Evolutionary conservation across 2,329 filamentous ascomycete species (phyloP).

Genomic region (Ophiobolus disseminans): DNA sequence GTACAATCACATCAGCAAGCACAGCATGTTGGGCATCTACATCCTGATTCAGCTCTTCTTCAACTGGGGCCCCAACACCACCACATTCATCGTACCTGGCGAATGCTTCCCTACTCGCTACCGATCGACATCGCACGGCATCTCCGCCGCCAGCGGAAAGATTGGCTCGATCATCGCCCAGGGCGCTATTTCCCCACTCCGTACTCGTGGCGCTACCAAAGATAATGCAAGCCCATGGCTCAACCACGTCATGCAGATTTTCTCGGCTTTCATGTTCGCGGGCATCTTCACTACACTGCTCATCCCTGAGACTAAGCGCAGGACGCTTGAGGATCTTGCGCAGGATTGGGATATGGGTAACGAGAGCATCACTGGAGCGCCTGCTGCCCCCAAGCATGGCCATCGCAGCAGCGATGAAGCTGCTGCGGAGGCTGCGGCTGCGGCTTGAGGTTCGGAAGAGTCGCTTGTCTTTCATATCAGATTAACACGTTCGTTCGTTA

Average conservation of each 20-base stretch:
- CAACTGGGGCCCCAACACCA: conserved; percentile 59
- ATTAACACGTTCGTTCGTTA: neutral
- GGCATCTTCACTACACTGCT: conserved; percentile 72
- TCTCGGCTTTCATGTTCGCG: conserved; percentile 79
- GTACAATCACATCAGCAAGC: conserved; percentile 43
- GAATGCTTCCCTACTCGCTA: conserved; percentile 60
- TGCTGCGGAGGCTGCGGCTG: conserved; percentile 10
- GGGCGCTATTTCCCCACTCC: conserved; percentile 56
- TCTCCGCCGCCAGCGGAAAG: conserved; percentile 58
- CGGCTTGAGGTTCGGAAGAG: conserved; percentile 7
- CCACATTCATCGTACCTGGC: conserved; percentile 60
- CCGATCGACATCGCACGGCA: conserved; percentile 58
- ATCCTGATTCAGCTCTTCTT: conserved; percentile 60
- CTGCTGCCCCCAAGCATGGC: conserved; percentile 24
- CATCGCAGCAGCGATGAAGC: conserved; percentile 32
- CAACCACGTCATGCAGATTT: conserved; percentile 77
- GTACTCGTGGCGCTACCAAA: conserved; percentile 58
- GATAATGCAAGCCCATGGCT: conserved; percentile 66
- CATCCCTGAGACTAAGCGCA: conserved; percentile 78
- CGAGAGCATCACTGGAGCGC: conserved; percentile 40
- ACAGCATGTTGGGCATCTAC: conserved; percentile 56
- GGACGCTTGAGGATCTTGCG: conserved; percentile 75
- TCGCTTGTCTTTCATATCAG: neutral
- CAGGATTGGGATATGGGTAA: conserved; percentile 45
- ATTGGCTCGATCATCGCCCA: conserved; percentile 59